Evolutionary conservation across 441 rosid genomes (phyloP).

Genomic region (Isatis lusitanica): DNA sequence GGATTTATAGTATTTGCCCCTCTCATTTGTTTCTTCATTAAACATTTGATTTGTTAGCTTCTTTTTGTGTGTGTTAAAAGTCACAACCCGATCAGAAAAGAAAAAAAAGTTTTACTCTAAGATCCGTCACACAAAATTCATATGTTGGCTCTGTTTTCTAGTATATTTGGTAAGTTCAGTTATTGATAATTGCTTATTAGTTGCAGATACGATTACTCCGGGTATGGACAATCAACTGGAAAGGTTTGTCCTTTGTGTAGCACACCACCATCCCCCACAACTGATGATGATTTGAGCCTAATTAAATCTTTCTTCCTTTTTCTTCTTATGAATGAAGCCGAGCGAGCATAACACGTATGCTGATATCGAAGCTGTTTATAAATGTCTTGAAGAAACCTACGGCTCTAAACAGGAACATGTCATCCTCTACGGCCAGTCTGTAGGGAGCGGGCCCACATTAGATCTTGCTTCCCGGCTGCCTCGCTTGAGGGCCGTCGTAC

Average conservation of each 20-base stretch:
- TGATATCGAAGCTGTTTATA: constrained; percentile 83
- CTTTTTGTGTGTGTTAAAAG: too few relatives aligned
- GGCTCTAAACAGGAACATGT: constrained; percentile 84
- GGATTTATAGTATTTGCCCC: too few relatives aligned
- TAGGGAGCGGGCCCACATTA: constrained; percentile 88
- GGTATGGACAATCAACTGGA: constrained; percentile 89
- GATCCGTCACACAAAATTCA: not conserved
- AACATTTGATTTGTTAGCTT: too few relatives aligned
- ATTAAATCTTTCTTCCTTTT: too few relatives aligned
- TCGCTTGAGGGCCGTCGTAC: constrained; percentile 71
- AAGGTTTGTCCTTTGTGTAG: constrained; percentile 75
- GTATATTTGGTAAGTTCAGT: not conserved
- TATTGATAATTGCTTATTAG: not conserved
- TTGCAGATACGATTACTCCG: constrained; percentile 84
- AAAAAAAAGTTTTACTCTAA: too few relatives aligned
- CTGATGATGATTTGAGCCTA: not conserved
- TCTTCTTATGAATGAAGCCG: constrained; percentile 52
- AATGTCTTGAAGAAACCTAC: constrained; percentile 83
- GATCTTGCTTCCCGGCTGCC: constrained; percentile 80
- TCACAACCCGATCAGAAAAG: too few relatives aligned
- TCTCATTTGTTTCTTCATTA: not conserved
- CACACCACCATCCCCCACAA: not conserved
- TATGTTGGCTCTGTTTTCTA: not conserved
- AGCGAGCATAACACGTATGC: constrained; percentile 89
- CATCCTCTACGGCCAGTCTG: constrained; percentile 89